Conservation (phyloP, 1,284 basidiomycete species). For the Fomitopsis schrenkii region DNA sequence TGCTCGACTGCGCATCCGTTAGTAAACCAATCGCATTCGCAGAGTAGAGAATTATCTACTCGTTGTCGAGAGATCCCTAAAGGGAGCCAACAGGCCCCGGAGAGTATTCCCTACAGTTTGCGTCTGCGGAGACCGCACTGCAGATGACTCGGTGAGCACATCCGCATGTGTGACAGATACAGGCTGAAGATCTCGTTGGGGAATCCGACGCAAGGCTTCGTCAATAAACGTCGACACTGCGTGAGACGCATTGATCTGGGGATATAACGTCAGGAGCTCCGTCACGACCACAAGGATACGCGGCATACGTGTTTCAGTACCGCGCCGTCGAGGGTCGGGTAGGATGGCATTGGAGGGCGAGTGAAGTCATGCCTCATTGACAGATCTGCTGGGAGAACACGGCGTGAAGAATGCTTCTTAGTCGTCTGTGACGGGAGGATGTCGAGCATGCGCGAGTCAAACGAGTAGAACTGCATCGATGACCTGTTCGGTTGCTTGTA, state of each 20-base stretch:
- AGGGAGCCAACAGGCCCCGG: not conserved
- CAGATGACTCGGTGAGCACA: not conserved
- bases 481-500: not conserved
- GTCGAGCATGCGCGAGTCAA: not conserved
- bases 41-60: conserved; percentile 1
- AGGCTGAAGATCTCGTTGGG: not conserved
- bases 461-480: conserved; percentile 1
- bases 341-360: not conserved
- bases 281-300: not conserved
- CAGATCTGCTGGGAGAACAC: not conserved
- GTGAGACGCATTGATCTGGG: conserved; percentile 6
- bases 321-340: not conserved
- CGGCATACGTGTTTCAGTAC: conserved; percentile 10
- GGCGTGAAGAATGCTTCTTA: not conserved
- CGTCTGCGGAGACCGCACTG: not conserved
- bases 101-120: not conserved
- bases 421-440: not conserved
- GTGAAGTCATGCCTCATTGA: not conserved
- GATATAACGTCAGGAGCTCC: not conserved
- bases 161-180: too few relatives aligned
- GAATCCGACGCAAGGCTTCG: not conserved
- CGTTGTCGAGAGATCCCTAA: conserved; percentile 11
- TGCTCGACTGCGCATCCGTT: conserved; percentile 16
- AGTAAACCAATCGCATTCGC: not conserved
- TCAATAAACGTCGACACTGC: not conserved